Evolutionary conservation across 176 grass and related monocot genomes (phyloP).

Genomic region (Poa pratensis): DNA sequence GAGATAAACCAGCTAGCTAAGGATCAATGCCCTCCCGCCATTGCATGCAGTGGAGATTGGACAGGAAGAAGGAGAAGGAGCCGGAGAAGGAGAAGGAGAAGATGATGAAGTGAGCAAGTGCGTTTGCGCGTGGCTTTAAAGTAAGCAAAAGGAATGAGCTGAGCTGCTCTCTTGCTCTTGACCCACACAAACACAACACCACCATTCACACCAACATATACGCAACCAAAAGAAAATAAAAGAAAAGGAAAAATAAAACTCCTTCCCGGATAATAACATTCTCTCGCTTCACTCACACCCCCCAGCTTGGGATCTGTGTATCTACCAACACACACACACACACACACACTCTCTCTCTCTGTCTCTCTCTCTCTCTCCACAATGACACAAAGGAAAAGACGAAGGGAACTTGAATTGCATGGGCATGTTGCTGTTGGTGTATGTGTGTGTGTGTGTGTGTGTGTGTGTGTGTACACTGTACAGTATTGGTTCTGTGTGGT

Average conservation of each 20-base stretch:
- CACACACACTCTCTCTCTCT: too few species aligned
- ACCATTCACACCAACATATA: conserved; percentile 48
- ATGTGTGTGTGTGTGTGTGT: too few species aligned
- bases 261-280: conserved; percentile 51
- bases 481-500: conserved; percentile 35
- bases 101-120: conserved; percentile 39
- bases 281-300: conserved; percentile 39
- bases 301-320: conserved; percentile 90
- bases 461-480: too few species aligned
- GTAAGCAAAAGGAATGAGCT: conserved; percentile 95
- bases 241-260: conserved; percentile 58
- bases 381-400: conserved; percentile 37
- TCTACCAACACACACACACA: conserved; percentile 41
- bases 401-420: conserved; percentile 31
- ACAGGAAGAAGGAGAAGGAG: neutral
- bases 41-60: conserved; percentile 40
- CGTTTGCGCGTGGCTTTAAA: conserved; percentile 67
- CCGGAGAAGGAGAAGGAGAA: conserved; percentile 24
- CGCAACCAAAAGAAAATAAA: conserved; percentile 6
- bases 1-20: conserved; percentile 33
- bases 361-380: neutral
- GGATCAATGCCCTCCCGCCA: conserved; percentile 50
- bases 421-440: conserved; percentile 30
- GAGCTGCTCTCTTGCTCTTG: conserved; percentile 44
- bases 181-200: conserved; percentile 23